Evolutionary conservation across 2,329 filamentous ascomycete species (phyloP), one percentile per base, ranked within the genome.

Genomic region (Pseudogymnoascus sp.): DNA sequence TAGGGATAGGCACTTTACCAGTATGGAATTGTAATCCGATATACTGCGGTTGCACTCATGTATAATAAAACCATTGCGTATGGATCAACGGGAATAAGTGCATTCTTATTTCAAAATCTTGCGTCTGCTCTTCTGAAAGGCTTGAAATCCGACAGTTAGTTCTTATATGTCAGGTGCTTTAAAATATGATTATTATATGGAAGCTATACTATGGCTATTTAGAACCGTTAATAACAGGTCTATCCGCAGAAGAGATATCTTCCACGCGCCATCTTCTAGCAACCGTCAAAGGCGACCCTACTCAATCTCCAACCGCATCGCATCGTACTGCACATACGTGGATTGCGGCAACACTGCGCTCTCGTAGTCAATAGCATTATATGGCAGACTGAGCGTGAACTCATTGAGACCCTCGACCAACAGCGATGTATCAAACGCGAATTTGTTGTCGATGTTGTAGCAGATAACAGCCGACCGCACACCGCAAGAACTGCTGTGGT

Each of bases 251-350:
- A 25, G 21, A 28, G 6, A 51, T 51, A 51, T 28, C 23, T n/a
- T 51, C 11, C 13, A 51, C 45, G 14, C 6, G 14, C 14, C 45
- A 54, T 3, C 23, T 54, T 54, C 23, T 28, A 14, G 8, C n/a
- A 39, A 36, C 4, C 4, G 43, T 21, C 16, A 19, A 8, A 31
- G 7, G 28, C 28, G 4, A 10, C 3, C 14, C 69, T 75, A 81
- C 63, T 72, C 71, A 25, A 88, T 71, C 70, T 88, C 85, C 57
- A 88, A 69, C 61, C 85, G 77, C 70, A 88, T 69, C 1, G 86
- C 85, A 74, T 88, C 85, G 67, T 89, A 88, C 75, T 88, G 85
- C 5, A 88, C 80, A 72, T 88, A 88, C 0, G 85, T 77, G 0
- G 79, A 79, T 48, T 75, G 74, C 0, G 84, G 79, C 64, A 87